A percentile compares a stretch with the other conserved stretches of the same genome.
Conservation (phyloP, 441 rosid genomes). For the Jatropha multifida region DNA sequence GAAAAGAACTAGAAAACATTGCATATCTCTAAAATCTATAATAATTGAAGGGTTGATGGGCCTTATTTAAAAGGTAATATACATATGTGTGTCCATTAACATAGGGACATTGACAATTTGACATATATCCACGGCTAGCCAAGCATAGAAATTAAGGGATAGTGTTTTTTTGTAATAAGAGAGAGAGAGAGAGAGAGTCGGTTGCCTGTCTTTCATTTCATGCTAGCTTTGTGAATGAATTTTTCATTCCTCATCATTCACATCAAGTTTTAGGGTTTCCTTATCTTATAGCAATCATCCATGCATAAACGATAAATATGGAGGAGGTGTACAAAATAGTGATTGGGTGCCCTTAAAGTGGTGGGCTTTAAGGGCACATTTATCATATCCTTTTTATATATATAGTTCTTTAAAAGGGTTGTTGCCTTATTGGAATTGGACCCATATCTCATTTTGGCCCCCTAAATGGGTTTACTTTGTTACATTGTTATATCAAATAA, state of each 20-base stretch:
- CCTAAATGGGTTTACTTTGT: conserved; percentile 1
- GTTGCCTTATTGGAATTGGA: neutral
- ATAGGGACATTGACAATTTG: conserved; percentile 15
- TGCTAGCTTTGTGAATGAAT: neutral
- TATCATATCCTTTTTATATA: neutral
- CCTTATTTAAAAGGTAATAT: conserved; percentile 3
- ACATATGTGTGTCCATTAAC: conserved; percentile 18
- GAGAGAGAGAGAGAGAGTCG: conserved; percentile 22
- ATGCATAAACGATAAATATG: conserved; percentile 3
- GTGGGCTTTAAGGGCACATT: conserved; percentile 28
- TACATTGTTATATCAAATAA: neutral
- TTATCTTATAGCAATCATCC: conserved; percentile 1
- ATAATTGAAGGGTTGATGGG: conserved; percentile 17
- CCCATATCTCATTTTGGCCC: conserved; percentile 15
- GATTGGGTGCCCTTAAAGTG: neutral
- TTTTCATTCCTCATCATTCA: neutral
- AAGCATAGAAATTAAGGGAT: neutral
- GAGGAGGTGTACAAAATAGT: conserved; percentile 3
- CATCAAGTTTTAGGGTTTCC: neutral
- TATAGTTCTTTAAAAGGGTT: conserved; percentile 4
- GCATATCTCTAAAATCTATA: neutral
- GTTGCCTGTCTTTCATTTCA: conserved; percentile 32
- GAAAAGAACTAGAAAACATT: neutral
- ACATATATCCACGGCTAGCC: neutral
- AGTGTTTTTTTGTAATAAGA: neutral